Evolutionary conservation across 192 early-diverging fungal genomes (phyloP).

Genomic region (Entomortierella parvispora): DNA sequence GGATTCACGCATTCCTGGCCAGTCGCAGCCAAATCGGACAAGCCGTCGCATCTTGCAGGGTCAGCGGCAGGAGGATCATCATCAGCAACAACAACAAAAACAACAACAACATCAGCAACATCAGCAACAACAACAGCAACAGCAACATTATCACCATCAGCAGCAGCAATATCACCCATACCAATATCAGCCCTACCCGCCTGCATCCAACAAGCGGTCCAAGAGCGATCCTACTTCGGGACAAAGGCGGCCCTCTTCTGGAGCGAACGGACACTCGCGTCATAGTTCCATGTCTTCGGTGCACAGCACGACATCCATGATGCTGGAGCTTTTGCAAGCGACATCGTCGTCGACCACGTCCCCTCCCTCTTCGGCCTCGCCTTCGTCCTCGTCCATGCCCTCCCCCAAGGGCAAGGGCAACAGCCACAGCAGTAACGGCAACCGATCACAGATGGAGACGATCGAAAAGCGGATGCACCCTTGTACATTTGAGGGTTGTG

Average conservation of each 20-base stretch:
- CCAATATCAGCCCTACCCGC: not conserved
- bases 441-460: conserved; percentile 19
- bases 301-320: conserved; percentile 20
- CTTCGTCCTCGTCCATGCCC: conserved; percentile 9
- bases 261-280: conserved; percentile 17
- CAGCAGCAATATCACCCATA: conserved; percentile 7
- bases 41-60: conserved; percentile 11
- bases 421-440: not conserved
- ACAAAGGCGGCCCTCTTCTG: not conserved
- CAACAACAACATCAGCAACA: conserved; percentile 7
- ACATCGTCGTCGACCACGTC: not conserved
- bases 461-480: conserved; percentile 50
- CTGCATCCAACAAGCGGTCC: not conserved
- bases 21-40: conserved; percentile 16
- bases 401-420: not conserved
- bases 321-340: not conserved
- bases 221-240: not conserved
- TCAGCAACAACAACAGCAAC: conserved; percentile 10
- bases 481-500: conserved; percentile 65
- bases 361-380: conserved; percentile 1
- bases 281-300: conserved; percentile 44
- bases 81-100: not conserved
- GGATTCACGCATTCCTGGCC: conserved; percentile 22
- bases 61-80: conserved; percentile 16
- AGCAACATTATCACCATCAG: not conserved